Percentiles rank a stretch among this genome's conserved stretches.
Conservation (phyloP, 768 basidiomycete genomes). For the Boletus edulis region DNA sequence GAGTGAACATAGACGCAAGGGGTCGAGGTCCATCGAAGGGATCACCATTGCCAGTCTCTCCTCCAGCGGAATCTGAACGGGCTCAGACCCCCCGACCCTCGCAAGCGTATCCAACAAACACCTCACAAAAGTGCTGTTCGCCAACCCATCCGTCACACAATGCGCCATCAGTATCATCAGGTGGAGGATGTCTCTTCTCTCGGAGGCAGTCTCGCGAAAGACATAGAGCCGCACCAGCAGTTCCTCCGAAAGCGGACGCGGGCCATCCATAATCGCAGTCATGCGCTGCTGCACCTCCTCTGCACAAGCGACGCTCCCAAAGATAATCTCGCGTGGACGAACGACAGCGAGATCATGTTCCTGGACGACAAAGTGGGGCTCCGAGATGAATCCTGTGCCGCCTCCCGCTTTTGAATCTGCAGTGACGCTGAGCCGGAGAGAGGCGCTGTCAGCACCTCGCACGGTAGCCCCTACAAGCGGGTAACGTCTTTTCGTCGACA, state of each 20-base stretch:
- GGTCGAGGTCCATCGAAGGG: constrained; percentile 37
- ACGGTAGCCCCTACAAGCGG: constrained; percentile 48
- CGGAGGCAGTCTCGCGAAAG: constrained; percentile 33
- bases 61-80: constrained; percentile 26
- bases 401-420: background rate
- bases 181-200: constrained; percentile 37
- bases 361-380: constrained; percentile 38
- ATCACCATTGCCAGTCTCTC: constrained; percentile 41
- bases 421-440: background rate
- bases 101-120: constrained; percentile 45
- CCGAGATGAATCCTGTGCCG: background rate
- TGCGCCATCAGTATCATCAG: constrained; percentile 46
- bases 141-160: constrained; percentile 48
- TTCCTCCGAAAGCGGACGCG: constrained; percentile 41
- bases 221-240: constrained; percentile 43
- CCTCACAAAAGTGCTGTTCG: constrained; percentile 40
- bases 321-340: constrained; percentile 39
- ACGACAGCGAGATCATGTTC: constrained; percentile 33
- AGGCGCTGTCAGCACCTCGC: constrained; percentile 10
- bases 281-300: constrained; percentile 35
- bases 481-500: constrained; percentile 43
- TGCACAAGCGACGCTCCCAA: constrained; percentile 30
- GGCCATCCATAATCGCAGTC: constrained; percentile 31
- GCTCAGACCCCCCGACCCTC: background rate
- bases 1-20: constrained; percentile 25